phyloP scores from a whole-genome alignment of 305 asterid species.

The Solanum hybrid region DNA sequence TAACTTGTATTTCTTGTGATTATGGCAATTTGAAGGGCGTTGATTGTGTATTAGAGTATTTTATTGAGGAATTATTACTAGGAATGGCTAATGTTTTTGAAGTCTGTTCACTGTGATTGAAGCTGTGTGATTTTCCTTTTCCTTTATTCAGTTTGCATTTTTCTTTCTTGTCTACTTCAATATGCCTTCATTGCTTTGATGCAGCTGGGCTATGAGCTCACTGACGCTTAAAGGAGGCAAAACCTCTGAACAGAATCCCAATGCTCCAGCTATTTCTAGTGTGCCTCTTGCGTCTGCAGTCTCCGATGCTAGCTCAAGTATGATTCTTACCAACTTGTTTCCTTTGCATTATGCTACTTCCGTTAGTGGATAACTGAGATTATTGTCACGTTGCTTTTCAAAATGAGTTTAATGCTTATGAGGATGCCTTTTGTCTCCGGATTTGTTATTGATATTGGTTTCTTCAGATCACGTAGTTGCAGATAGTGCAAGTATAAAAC shows the following conservation, averaged over 20 bases:
- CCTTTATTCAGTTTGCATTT: background rate
- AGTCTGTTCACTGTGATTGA: background rate
- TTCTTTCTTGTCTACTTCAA: background rate
- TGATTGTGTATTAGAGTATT: background rate
- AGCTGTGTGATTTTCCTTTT: background rate
- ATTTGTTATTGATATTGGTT: constrained; percentile 18
- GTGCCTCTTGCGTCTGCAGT: constrained; percentile 48
- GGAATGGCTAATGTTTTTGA: background rate
- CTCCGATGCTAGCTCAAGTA: constrained; percentile 65
- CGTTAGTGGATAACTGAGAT: background rate
- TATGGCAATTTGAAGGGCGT: background rate
- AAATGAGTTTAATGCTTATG: background rate
- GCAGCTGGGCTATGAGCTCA: constrained; percentile 99
- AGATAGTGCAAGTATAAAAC: constrained; percentile 38
- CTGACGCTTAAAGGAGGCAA: constrained; percentile 86
- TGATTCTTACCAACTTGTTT: constrained; percentile 6
- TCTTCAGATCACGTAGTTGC: constrained; percentile 29
- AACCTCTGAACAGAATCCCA: constrained; percentile 59
- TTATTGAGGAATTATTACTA: background rate
- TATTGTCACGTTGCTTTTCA: background rate
- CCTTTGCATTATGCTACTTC: background rate
- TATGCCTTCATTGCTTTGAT: constrained; percentile 17
- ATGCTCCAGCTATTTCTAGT: constrained; percentile 45
- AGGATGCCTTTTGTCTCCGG: background rate
- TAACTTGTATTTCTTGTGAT: background rate